A percentile compares a stretch with the other conserved stretches of the same genome.
phyloP scores from a whole-genome alignment of 495 filamentous ascomycete genomes.

The Talaromyces nanjingensis region DNA sequence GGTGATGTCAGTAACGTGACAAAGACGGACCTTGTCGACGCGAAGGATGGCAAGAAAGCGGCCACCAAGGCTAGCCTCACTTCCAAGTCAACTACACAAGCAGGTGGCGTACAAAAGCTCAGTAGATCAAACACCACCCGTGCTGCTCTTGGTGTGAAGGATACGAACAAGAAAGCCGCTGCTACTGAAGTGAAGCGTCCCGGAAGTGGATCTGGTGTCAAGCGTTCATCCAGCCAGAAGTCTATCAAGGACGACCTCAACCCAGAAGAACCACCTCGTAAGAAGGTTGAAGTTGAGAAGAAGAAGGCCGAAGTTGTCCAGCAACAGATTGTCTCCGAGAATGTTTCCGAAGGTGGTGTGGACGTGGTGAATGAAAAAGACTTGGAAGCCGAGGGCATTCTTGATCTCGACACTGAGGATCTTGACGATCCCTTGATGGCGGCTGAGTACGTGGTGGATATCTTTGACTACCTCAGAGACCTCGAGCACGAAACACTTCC shows the following conservation, averaged over 20 bases:
- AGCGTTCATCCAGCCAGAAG: conserved; percentile 47
- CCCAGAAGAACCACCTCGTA: conserved; percentile 51
- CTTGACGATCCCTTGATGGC: conserved; percentile 93
- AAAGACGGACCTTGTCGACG: conserved; percentile 60
- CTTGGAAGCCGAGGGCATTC: conserved; percentile 41
- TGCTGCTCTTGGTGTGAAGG: conserved; percentile 55
- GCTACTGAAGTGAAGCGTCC: conserved; percentile 56
- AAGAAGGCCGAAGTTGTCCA: conserved; percentile 29
- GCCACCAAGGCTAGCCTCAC: conserved; percentile 55
- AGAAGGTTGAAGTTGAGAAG: conserved; percentile 44
- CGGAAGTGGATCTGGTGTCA: conserved; percentile 67
- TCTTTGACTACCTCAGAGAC: conserved; percentile 91
- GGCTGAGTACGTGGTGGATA: conserved; percentile 93
- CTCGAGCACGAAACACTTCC: conserved; percentile 78
- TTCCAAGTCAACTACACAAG: conserved; percentile 65
- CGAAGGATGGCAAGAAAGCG: conserved; percentile 63
- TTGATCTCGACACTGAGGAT: conserved; percentile 78
- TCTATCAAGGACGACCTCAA: conserved; percentile 54
- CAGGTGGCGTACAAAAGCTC: conserved; percentile 74
- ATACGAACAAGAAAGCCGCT: conserved; percentile 56
- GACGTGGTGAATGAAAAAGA: conserved; percentile 26
- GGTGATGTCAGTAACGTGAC: conserved; percentile 94
- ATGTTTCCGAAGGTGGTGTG: conserved; percentile 19
- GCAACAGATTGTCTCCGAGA: conserved; percentile 9
- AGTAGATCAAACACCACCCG: conserved; percentile 59